These are phyloP conservation scores for Adansonia madagascariensis DNA, from an alignment of 441 rosid species.

Conservation along the genomic window DNA sequence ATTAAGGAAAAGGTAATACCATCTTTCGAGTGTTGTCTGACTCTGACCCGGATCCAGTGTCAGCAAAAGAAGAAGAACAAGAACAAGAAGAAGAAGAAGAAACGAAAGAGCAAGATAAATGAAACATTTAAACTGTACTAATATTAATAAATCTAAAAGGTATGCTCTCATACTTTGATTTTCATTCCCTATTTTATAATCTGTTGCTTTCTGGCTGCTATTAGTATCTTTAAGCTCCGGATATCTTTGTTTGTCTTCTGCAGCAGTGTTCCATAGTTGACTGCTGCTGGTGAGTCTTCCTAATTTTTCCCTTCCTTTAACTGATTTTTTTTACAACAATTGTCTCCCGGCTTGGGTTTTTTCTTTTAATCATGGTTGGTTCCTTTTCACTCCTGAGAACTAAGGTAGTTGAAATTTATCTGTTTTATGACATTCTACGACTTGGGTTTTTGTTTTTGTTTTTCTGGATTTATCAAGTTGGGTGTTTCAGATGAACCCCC, in stretches of 20 bases:
- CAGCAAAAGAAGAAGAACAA: neutral
- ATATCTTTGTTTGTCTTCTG: neutral
- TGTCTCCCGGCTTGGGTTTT: neutral
- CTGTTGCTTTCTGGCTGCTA: too few species aligned
- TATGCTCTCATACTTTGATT: neutral
- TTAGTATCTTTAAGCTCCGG: neutral
- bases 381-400: neutral
- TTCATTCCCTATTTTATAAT: neutral
- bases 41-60: neutral
- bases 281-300: neutral
- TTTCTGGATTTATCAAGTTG: neutral
- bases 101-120: neutral
- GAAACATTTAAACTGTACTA: neutral
- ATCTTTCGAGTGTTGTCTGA: neutral
- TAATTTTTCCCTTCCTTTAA: neutral
- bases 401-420: neutral
- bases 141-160: neutral
- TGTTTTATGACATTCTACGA: neutral
- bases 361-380: neutral
- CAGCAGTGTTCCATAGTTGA: conserved; percentile 6
- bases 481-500: neutral
- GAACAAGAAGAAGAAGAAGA: neutral
- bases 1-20: too few species aligned
- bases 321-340: neutral
- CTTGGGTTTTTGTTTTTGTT: neutral